Percentiles rank a stretch among this genome's conserved stretches.
Evolutionary conservation across 352 stramenopile genomes (phyloP).

Genomic region (Phytophthora pseudosyringae): DNA sequence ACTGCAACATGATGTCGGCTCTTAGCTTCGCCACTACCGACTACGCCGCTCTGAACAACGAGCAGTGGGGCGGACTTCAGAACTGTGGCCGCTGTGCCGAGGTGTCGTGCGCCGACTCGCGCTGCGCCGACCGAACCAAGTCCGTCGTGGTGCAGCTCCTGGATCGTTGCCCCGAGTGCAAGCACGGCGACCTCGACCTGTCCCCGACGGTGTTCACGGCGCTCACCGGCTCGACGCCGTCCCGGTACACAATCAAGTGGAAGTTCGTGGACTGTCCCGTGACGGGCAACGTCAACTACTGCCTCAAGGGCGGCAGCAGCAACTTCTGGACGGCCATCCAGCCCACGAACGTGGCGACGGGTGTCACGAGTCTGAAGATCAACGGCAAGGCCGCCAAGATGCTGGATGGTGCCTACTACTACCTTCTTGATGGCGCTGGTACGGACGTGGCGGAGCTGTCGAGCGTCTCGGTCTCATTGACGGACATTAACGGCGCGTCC

Average conservation of each 20-base stretch:
- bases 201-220: conserved; percentile 50
- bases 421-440: conserved; percentile 52
- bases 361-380: conserved; percentile 50
- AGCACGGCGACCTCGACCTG: conserved; percentile 65
- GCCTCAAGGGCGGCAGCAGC: conserved; percentile 61
- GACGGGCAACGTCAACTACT: conserved; percentile 56
- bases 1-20: conserved; percentile 58
- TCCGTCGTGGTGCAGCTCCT: conserved; percentile 65
- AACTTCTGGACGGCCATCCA: conserved; percentile 56
- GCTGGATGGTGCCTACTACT: conserved; percentile 68
- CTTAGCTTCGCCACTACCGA: conserved; percentile 42
- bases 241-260: conserved; percentile 53
- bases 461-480: conserved; percentile 48
- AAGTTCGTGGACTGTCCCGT: conserved; percentile 62
- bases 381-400: conserved; percentile 65
- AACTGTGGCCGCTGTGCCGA: conserved; percentile 76
- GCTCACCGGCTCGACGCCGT: conserved; percentile 49
- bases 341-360: conserved; percentile 47
- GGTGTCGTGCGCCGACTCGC: conserved; percentile 59
- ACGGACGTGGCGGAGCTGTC: conserved; percentile 36
- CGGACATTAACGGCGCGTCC: conserved; percentile 45
- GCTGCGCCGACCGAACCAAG: conserved; percentile 48
- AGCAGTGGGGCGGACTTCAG: conserved; percentile 61
- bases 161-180: conserved; percentile 78
- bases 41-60: conserved; percentile 76